Evolutionary conservation across 2,329 filamentous ascomycete species (phyloP).

Genomic region (Furcasterigmium sp.): DNA sequence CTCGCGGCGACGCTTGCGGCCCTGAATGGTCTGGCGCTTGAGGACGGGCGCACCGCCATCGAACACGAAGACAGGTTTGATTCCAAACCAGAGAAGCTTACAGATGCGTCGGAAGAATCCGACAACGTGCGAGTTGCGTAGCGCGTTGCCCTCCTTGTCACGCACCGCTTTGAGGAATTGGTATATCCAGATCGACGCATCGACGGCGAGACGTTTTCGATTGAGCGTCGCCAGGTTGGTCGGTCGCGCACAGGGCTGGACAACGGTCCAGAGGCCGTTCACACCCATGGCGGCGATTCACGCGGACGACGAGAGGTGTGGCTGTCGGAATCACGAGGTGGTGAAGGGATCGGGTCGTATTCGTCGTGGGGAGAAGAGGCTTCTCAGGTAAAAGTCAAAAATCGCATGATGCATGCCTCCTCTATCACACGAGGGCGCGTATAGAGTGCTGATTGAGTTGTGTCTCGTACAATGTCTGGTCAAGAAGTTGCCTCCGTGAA

Average conservation of each 20-base stretch:
- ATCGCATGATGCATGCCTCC: constrained; percentile 5
- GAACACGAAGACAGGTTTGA: constrained; percentile 95
- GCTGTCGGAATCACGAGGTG: constrained; percentile 7
- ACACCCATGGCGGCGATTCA: constrained; percentile 70
- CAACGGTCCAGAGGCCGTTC: constrained; percentile 92
- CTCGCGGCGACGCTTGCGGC: constrained; percentile 73
- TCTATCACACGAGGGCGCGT: background rate
- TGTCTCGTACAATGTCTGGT: background rate
- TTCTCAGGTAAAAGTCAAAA: constrained; percentile 6
- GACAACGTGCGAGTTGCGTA: constrained; percentile 92
- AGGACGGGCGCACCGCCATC: constrained; percentile 89
- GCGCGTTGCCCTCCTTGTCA: constrained; percentile 94
- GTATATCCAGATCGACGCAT: constrained; percentile 99
- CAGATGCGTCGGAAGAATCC: constrained; percentile 98
- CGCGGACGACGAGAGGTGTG: background rate
- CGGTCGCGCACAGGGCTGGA: constrained; percentile 90
- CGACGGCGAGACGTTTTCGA: constrained; percentile 90
- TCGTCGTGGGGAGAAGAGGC: background rate
- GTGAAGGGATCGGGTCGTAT: background rate
- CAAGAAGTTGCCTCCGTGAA: constrained; percentile 6
- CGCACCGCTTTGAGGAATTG: constrained; percentile 98
- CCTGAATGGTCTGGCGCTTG: constrained; percentile 85
- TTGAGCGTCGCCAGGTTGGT: constrained; percentile 96
- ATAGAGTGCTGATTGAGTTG: background rate
- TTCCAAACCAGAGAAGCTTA: constrained; percentile 94